These are phyloP conservation scores for Pezicula carpinea DNA, from an alignment of 2,329 filamentous ascomycete genomes.

Conservation along the genomic window DNA sequence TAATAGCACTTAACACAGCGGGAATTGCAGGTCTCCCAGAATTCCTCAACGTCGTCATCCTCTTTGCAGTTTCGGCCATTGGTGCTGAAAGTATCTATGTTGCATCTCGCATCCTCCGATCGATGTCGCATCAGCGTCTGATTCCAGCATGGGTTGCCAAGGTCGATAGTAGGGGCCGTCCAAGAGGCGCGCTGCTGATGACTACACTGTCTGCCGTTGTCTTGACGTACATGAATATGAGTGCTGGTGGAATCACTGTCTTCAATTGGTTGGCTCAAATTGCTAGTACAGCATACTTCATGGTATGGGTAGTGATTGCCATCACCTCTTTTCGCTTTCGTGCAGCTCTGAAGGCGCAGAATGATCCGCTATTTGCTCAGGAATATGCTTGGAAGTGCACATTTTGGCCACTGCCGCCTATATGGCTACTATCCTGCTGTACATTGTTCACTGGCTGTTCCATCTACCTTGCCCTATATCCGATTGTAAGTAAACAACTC, in stretches of 20 bases:
- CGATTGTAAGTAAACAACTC: not conserved
- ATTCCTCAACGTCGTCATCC: slow-evolving; percentile 13
- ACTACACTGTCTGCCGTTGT: slow-evolving; percentile 5
- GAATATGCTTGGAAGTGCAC: slow-evolving; percentile 6
- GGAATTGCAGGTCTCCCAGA: slow-evolving; percentile 13
- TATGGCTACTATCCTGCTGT: slow-evolving; percentile 5
- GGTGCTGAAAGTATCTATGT: slow-evolving; percentile 17
- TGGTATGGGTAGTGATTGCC: slow-evolving; percentile 54
- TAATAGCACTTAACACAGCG: slow-evolving; percentile 12
- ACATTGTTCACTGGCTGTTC: slow-evolving; percentile 1
- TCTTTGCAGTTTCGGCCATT: slow-evolving; percentile 9
- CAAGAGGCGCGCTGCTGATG: slow-evolving; percentile 7
- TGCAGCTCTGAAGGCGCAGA: slow-evolving; percentile 46
- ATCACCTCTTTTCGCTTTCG: slow-evolving; percentile 60
- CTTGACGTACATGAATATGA: slow-evolving; percentile 12
- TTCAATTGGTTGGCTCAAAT: slow-evolving; percentile 14
- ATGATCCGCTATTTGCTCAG: slow-evolving; percentile 9
- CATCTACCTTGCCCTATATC: not conserved
- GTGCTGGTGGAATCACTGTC: slow-evolving; percentile 7
- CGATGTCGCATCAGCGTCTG: slow-evolving; percentile 14
- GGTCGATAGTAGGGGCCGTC: slow-evolving; percentile 8
- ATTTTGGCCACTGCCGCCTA: slow-evolving; percentile 7
- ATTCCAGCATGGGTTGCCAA: slow-evolving; percentile 10
- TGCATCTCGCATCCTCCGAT: slow-evolving; percentile 18
- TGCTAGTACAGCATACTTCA: slow-evolving; percentile 7